A percentile compares a stretch with the other conserved stretches of the same genome.
phyloP scores from a whole-genome alignment of 768 basidiomycete genomes.

The Rhizopogon salebrosus region DNA sequence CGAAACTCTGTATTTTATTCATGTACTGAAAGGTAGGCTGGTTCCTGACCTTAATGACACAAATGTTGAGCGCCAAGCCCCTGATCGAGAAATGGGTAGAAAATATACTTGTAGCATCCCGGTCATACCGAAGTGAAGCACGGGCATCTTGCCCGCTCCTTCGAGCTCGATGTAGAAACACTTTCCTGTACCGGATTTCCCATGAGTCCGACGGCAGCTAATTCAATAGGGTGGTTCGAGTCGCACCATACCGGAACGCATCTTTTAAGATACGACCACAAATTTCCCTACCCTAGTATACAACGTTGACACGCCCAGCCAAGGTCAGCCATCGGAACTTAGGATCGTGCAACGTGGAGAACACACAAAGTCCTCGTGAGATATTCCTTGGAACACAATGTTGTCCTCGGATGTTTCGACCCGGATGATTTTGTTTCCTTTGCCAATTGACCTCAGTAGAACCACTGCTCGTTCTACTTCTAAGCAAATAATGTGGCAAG shows the following conservation, averaged over 20 bases:
- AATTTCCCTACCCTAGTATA: conserved; percentile 52
- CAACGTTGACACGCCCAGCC: not conserved
- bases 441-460: conserved; percentile 47
- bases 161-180: conserved; percentile 63
- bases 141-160: conserved; percentile 56
- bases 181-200: conserved; percentile 38
- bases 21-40: conserved; percentile 44
- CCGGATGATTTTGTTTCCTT: conserved; percentile 45
- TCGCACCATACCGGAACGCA: conserved; percentile 50
- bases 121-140: conserved; percentile 83
- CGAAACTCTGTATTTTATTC: conserved; percentile 34
- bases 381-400: conserved; percentile 56
- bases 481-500: conserved; percentile 16
- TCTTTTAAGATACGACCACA: conserved; percentile 40
- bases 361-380: conserved; percentile 59
- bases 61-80: not conserved
- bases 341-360: not conserved
- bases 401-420: conserved; percentile 58
- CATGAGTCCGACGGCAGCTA: not conserved
- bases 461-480: conserved; percentile 69
- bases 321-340: conserved; percentile 4
- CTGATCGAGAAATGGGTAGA: not conserved
- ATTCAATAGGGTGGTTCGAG: not conserved
- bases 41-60: conserved; percentile 39
- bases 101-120: conserved; percentile 64